phyloP scores from a whole-genome alignment of 805 yeast species.

The Candida insectorum region DNA sequence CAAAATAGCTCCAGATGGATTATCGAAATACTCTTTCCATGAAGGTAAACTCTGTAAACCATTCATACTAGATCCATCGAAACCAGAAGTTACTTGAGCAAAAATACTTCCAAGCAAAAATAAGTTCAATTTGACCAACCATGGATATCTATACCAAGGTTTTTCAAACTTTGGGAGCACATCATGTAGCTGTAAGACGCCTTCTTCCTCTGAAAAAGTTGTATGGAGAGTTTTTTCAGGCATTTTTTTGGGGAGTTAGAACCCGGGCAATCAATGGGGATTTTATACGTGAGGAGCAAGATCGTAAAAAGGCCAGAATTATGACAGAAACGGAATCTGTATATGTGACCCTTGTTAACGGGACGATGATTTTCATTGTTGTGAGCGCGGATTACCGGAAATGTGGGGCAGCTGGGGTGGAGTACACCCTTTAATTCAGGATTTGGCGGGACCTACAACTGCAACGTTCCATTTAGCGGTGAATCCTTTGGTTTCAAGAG shows the following conservation, averaged over 20 bases:
- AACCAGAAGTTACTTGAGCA: conserved; percentile 13
- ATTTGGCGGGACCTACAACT: too few species aligned
- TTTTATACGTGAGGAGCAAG: too few species aligned
- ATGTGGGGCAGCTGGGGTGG: background rate
- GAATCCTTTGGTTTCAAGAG: too few species aligned
- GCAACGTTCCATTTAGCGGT: too few species aligned
- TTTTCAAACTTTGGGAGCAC: conserved; percentile 11
- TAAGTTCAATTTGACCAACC: conserved; percentile 9
- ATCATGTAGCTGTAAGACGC: conserved; percentile 6
- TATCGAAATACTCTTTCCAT: conserved; percentile 20
- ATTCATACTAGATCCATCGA: conserved; percentile 19
- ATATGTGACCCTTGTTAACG: background rate
- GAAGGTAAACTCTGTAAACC: conserved; percentile 16
- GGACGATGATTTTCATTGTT: conserved; percentile 32
- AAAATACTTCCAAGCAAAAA: conserved; percentile 9
- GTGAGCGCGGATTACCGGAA: background rate
- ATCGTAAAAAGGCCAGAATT: too few species aligned
- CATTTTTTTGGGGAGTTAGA: too few species aligned
- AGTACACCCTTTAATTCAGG: conserved; percentile 11
- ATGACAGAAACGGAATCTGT: background rate
- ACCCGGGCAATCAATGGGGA: too few species aligned
- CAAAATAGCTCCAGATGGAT: conserved; percentile 29
- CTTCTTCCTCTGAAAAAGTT: too few species aligned
- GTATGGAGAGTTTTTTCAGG: too few species aligned
- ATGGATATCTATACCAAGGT: conserved; percentile 9